A percentile compares a stretch with the other conserved stretches of the same genome.
Evolutionary conservation across 169 alveolate genomes (phyloP).

Genomic region (Blepharisma undulans): DNA sequence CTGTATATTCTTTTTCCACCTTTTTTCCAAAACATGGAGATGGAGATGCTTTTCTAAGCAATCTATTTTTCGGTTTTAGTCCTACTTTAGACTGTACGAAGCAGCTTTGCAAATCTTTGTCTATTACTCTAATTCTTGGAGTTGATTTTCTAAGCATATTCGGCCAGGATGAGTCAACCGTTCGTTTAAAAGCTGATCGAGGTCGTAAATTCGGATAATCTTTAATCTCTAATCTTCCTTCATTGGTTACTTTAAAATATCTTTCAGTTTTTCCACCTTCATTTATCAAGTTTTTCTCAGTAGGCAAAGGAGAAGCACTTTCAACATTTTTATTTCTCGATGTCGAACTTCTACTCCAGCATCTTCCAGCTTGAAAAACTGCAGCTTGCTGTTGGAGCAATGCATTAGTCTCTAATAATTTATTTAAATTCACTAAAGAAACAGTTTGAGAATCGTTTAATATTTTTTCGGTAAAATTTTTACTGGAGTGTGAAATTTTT

Average conservation of each 20-base stretch:
- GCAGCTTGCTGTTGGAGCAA: neutral
- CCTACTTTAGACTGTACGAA: neutral
- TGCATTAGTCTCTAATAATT: neutral
- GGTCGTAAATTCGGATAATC: neutral
- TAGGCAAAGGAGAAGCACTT: neutral
- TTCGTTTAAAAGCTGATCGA: neutral
- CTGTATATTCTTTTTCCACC: neutral
- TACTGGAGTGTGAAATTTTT: neutral
- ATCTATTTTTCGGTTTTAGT: neutral
- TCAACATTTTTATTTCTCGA: neutral
- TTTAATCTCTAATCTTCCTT: neutral
- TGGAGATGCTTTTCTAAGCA: neutral
- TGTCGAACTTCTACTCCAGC: neutral
- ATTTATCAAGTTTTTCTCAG: neutral
- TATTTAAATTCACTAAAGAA: neutral
- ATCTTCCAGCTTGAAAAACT: neutral
- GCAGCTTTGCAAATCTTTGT: neutral
- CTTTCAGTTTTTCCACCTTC: neutral
- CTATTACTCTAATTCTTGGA: neutral
- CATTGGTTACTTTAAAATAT: neutral
- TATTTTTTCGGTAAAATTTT: neutral
- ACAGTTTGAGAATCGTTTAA: neutral
- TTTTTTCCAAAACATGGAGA: neutral
- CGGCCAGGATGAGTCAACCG: neutral
- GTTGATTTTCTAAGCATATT: neutral